Base-by-base conservation (phyloP, 1,284 basidiomycete genomes). In the Cryptococcus sp. region DNA sequence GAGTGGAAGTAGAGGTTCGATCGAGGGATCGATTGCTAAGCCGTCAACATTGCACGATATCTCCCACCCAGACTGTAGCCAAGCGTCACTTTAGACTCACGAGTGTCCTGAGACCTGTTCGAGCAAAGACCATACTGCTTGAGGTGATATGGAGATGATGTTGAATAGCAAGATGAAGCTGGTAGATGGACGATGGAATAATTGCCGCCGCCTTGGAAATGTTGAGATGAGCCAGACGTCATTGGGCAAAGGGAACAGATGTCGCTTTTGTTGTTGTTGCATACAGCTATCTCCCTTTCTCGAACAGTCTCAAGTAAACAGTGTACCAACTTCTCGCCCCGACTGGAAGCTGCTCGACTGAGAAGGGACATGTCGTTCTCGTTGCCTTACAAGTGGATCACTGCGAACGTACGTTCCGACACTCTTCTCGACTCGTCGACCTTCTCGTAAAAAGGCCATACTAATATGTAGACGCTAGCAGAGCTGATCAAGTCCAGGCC, bases 351-450 rank as follows among this genome's bases (percentile, higher is more conserved):
- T 31, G 28, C 33, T 33, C 45, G 32, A 31, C 35, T 21, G 32
- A 10, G 16, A 22, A 16, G 18, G 40, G 34, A 18, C 21, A 71
- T 71, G 71, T 69, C 68, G 6, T 62, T 70, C 43, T 53, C 58
- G 2, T 62, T 63, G 6, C 49, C 61, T 11, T 72, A 58, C 57
- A 67, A 59, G 42, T 74, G 67, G 54, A 71, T 74, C 57, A 62
- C 51, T 19, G 66, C 71, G 68, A 68, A 41, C 32, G 65, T 58
- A 2, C 10, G 14, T 21, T 21, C 37, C 10, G n/a, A n/a, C n/a
- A n/a, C n/a, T n/a, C 16, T 16, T 10, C 47, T 6, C 32, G n/a
- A n/a, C n/a, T n/a, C n/a, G n/a, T n/a, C n/a, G n/a, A n/a, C n/a
- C n/a, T n/a, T n/a, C n/a, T n/a, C n/a, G n/a, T n/a, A n/a, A n/a